Evolutionary conservation across 2,329 filamentous ascomycete species (phyloP).

Genomic region (Camptophora hylomeconis): DNA sequence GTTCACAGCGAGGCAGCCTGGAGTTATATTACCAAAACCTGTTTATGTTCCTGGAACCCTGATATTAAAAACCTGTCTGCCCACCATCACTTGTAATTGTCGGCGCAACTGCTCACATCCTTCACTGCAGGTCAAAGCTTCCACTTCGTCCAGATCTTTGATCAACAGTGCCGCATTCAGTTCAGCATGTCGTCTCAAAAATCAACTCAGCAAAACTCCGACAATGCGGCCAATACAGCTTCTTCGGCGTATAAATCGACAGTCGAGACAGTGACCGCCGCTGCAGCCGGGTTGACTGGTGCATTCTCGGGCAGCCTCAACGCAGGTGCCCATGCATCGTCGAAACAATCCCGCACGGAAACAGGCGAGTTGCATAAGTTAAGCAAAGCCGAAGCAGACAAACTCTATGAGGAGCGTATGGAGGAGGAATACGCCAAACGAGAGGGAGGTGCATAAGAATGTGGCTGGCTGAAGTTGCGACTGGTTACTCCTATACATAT

Average conservation of each 20-base stretch:
- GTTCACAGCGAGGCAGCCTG: no score
- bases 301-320: constrained; percentile 13
- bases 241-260: constrained; percentile 8
- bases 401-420: constrained; percentile 32
- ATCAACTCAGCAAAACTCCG: constrained; percentile 3
- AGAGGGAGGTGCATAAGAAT: constrained; percentile 27
- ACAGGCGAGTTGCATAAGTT: constrained; percentile 10
- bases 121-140: no score
- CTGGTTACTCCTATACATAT: not conserved
- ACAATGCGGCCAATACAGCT: constrained; percentile 1
- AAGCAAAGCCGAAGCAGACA: constrained; percentile 27
- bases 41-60: no score
- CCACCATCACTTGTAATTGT: no score
- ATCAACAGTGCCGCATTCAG: no score
- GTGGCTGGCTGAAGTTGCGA: not conserved
- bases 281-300: constrained; percentile 11
- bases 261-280: constrained; percentile 13
- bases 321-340: constrained; percentile 10
- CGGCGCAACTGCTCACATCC: no score
- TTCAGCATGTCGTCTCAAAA: constrained; percentile 4
- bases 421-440: constrained; percentile 35
- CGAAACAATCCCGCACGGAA: constrained; percentile 15
- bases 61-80: no score
- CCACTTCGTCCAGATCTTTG: no score
- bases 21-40: no score